phyloP scores from a whole-genome alignment of 177 flowering plant species.

The Vitis hybrid region DNA sequence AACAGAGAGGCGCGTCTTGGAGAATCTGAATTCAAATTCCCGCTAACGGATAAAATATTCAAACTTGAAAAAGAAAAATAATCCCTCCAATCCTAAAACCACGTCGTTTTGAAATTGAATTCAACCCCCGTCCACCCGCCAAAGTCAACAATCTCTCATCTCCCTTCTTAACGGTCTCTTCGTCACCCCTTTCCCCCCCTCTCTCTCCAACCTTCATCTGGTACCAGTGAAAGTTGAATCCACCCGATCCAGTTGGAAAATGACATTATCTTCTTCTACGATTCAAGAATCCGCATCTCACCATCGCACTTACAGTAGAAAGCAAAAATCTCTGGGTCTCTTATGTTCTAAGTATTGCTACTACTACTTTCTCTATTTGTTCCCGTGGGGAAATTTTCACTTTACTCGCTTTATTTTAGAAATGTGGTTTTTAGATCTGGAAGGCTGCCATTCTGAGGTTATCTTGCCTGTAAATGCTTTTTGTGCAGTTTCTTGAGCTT shows the following conservation, averaged over 20 bases:
- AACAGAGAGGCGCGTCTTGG: too few relatives aligned
- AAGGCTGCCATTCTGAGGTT: too few relatives aligned
- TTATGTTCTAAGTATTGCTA: constrained; percentile 70
- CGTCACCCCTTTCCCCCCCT: neutral
- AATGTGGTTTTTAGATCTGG: neutral
- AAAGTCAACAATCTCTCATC: constrained; percentile 7
- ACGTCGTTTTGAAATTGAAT: too few relatives aligned
- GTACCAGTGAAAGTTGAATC: neutral
- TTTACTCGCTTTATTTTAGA: neutral
- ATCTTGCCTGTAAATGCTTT: neutral
- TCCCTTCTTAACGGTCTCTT: constrained; percentile 14
- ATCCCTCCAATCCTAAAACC: constrained; percentile 1
- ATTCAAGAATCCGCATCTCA: constrained; percentile 29
- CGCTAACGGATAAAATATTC: constrained; percentile 14
- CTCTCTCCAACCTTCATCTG: neutral
- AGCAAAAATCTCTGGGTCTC: constrained; percentile 91
- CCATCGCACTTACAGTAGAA: constrained; percentile 61
- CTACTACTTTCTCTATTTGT: constrained; percentile 5
- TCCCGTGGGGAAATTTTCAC: neutral
- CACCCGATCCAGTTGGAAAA: constrained; percentile 13
- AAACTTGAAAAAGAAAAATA: neutral
- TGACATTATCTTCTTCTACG: constrained; percentile 16
- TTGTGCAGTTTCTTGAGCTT: constrained; percentile 68
- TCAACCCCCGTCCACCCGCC: neutral
- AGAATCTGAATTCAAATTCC: constrained; percentile 13